Evolutionary conservation across 495 filamentous ascomycete genomes (phyloP), one percentile per base, ranked within the genome.

Genomic region (Lophiostoma macrostomum): DNA sequence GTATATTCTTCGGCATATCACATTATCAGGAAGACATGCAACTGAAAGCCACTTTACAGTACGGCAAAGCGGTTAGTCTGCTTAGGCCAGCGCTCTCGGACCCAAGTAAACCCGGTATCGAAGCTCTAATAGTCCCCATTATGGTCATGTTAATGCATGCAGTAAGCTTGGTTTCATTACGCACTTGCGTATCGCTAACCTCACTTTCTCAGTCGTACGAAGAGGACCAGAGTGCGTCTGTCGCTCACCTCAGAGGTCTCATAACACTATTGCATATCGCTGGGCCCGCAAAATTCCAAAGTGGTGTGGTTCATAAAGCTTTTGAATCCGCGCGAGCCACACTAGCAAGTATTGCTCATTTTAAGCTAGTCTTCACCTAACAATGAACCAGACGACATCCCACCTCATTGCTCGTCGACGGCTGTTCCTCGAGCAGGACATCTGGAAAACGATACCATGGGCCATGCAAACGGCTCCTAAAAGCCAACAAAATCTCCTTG

Each of bases 81-180:
- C 43, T 60, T 3, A 41, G 42, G 22, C 50, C 50, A 1, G 36
- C 13, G 19, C 43, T 60, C 0, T 35, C 50, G 12, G 43, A 55
- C 27, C 25, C 39, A 3, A 18, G 25, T 12, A 50, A 48, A 12
- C 47, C 54, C 0, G 54, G 44, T 19, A 12, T 46, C n/a, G 39
- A 43, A 19, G 30, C 25, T 16, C 24, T 58, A 29, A 37, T 58
- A 30, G 27, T 58, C 1, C 54, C 54, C 19, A 28, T 52, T 1
- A 11, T 58, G 54, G 24, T 58, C 14, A 6, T 58, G 54, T 19
- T 51, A 7, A 58, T 58, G 47, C 47, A 58, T 42, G 45, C 51
- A n/a, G 41, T 53, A 44, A 36, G 50, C 32, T 4, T 20, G 4
- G 14, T 35, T 48, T 13, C 23, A 8, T 22, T 16, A 11, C 22